These are phyloP conservation scores for Rheum nobile DNA, from an alignment of 148 eudicot genomes.

Conservation along the genomic window DNA sequence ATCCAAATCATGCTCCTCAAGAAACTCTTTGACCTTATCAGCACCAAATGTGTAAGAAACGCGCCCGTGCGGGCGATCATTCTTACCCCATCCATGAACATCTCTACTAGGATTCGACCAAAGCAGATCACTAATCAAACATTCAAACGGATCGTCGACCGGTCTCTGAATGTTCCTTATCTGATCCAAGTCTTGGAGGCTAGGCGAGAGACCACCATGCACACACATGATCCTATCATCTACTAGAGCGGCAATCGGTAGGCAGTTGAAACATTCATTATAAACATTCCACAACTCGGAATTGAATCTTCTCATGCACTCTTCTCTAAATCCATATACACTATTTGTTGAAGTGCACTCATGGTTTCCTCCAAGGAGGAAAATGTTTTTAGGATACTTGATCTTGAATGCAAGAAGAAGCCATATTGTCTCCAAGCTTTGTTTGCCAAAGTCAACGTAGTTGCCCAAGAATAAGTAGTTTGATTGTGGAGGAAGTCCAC, in stretches of 20 bases:
- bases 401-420: background rate
- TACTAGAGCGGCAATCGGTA: background rate
- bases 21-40: background rate
- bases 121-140: background rate
- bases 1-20: background rate
- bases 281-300: background rate
- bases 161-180: background rate
- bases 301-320: background rate
- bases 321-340: background rate
- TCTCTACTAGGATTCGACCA: conserved; percentile 5
- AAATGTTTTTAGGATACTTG: background rate
- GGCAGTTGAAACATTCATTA: background rate
- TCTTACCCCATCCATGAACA: background rate
- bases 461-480: conserved; percentile 1
- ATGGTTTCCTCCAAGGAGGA: too few species aligned
- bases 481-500: background rate
- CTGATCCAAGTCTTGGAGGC: background rate
- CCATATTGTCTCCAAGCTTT: background rate
- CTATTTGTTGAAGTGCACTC: background rate
- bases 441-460: conserved; percentile 1
- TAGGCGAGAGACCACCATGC: conserved; percentile 7
- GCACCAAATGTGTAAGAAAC: background rate
- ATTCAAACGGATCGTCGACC: background rate
- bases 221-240: conserved; percentile 8
- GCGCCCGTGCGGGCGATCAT: background rate